Evolutionary conservation across 768 basidiomycete genomes (phyloP).

Genomic region (Suillus paluster): DNA sequence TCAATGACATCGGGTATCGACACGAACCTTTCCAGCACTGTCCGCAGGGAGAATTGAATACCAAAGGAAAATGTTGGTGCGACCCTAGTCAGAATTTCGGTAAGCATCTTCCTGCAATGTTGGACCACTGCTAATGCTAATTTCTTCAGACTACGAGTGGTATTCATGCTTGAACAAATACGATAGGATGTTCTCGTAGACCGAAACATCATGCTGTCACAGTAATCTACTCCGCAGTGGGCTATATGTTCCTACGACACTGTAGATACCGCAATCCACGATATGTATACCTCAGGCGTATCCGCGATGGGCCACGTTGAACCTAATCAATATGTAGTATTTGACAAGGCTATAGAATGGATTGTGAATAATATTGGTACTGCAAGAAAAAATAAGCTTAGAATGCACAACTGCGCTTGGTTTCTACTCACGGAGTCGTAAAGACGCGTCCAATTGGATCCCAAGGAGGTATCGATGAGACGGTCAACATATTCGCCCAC

Average conservation of each 20-base stretch:
- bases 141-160: conserved; percentile 70
- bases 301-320: neutral
- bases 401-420: neutral
- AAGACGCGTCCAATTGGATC: conserved; percentile 92
- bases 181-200: conserved; percentile 55
- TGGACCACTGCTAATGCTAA: conserved; percentile 13
- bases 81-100: conserved; percentile 75
- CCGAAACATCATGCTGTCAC: conserved; percentile 1
- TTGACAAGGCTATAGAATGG: conserved; percentile 61
- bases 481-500: conserved; percentile 90
- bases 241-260: neutral
- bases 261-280: neutral
- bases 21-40: conserved; percentile 85
- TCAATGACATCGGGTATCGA: conserved; percentile 83
- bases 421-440: conserved; percentile 83
- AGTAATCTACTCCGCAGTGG: too few relatives aligned
- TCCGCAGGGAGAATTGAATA: conserved; percentile 59
- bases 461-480: conserved; percentile 87
- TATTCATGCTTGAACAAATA: conserved; percentile 88
- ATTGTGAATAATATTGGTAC: conserved; percentile 96
- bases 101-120: conserved; percentile 29
- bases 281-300: neutral
- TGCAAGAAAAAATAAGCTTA: conserved; percentile 31
- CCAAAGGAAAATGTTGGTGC: conserved; percentile 69
- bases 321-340: neutral